Evolutionary conservation across 2,329 filamentous ascomycete genomes (phyloP).

Genomic region (Proliferodiscus dingleyae): DNA sequence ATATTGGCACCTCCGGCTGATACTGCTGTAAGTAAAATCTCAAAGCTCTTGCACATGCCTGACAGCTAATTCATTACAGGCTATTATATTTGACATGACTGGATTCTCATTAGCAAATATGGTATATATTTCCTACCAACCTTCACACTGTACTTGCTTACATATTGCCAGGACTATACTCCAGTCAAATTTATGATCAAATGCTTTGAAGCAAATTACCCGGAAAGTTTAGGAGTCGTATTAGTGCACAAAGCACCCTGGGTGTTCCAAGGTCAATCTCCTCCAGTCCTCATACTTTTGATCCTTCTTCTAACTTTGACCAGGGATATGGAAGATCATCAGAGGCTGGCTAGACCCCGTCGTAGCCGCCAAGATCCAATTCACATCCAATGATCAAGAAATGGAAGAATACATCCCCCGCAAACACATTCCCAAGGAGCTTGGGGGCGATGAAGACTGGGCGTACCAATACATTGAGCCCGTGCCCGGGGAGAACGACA

Average conservation of each 20-base stretch:
- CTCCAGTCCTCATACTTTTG: background rate
- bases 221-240: constrained; percentile 83
- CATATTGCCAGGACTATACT: constrained; percentile 66
- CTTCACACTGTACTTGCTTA: background rate
- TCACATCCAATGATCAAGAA: constrained; percentile 77
- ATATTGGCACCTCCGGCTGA: constrained; percentile 75
- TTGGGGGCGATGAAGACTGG: constrained; percentile 84
- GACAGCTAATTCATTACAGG: constrained; percentile 47
- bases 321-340: constrained; percentile 94
- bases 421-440: constrained; percentile 69
- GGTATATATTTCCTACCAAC: constrained; percentile 43
- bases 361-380: constrained; percentile 89
- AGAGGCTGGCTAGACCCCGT: constrained; percentile 95
- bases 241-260: constrained; percentile 95
- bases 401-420: constrained; percentile 70
- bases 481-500: constrained; percentile 66
- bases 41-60: background rate
- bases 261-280: constrained; percentile 77
- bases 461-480: constrained; percentile 80
- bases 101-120: constrained; percentile 92
- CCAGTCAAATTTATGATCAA: constrained; percentile 99
- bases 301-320: constrained; percentile 9
- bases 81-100: constrained; percentile 93
- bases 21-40: constrained; percentile 67
- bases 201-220: constrained; percentile 98